Conservation (phyloP, 2,329 filamentous ascomycete species). For the Fusarium sp. region DNA sequence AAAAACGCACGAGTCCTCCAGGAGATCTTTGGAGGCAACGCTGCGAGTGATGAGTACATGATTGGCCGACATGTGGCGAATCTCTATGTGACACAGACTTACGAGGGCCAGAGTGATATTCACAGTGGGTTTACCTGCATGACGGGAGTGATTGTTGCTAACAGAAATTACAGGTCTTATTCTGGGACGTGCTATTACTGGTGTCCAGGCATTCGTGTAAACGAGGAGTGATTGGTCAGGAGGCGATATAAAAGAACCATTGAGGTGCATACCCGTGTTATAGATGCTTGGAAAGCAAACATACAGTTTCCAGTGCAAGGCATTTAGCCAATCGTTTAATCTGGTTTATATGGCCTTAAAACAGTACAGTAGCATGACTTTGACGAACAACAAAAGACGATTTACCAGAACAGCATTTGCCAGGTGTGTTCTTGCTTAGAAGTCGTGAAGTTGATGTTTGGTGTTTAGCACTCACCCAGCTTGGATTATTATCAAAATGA, state of each 20-base stretch:
- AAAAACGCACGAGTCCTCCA: conserved; percentile 83
- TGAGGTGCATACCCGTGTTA: conserved; percentile 18
- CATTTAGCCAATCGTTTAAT: not conserved
- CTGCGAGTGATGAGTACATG: conserved; percentile 96
- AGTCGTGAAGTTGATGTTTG: not conserved
- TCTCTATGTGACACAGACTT: conserved; percentile 96
- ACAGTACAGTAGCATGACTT: not conserved
- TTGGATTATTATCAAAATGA: not conserved
- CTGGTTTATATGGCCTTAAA: not conserved
- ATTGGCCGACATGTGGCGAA: conserved; percentile 97
- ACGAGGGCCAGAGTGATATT: conserved; percentile 98
- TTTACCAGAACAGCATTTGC: not conserved
- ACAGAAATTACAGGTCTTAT: conserved; percentile 68
- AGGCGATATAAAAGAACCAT: conserved; percentile 16
- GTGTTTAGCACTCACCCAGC: conserved; percentile 9
- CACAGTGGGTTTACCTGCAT: conserved; percentile 74
- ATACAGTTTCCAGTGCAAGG: not conserved
- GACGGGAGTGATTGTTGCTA: conserved; percentile 9
- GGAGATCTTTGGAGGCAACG: conserved; percentile 97
- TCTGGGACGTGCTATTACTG: conserved; percentile 74
- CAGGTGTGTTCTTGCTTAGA: not conserved
- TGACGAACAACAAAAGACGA: not conserved
- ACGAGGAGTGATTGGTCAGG: conserved; percentile 13
- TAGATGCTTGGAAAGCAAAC: conserved; percentile 36
- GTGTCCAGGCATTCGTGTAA: conserved; percentile 82